phyloP scores from a whole-genome alignment of 805 yeast genomes.

The Teunomyces panamensis region DNA sequence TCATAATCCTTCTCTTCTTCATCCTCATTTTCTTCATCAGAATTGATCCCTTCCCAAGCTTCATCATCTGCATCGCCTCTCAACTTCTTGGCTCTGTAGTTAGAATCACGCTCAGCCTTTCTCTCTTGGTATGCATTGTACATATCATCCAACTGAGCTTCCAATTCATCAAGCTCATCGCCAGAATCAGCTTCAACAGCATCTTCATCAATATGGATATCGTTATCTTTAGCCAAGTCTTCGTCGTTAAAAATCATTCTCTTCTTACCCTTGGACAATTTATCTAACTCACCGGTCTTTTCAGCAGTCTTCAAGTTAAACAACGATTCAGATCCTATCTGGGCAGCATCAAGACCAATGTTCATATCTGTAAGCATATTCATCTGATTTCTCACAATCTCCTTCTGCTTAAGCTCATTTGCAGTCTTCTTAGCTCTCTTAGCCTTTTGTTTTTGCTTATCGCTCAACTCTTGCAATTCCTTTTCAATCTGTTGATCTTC shows the following conservation, averaged over 20 bases:
- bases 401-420: constrained; percentile 84
- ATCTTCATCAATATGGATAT: constrained; percentile 49
- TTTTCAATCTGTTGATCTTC: constrained; percentile 90
- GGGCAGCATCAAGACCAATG: constrained; percentile 90
- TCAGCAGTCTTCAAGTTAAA: constrained; percentile 85
- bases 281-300: constrained; percentile 76
- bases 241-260: constrained; percentile 56
- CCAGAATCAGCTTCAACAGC: constrained; percentile 32
- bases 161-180: constrained; percentile 66
- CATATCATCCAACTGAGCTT: constrained; percentile 80
- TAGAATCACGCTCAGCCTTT: constrained; percentile 67
- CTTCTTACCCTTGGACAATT: constrained; percentile 74
- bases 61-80: constrained; percentile 77
- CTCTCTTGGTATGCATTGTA: constrained; percentile 66
- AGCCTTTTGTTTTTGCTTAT: constrained; percentile 61
- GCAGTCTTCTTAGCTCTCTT: constrained; percentile 81
- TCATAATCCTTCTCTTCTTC: constrained; percentile 45
- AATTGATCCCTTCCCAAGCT: constrained; percentile 70
- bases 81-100: constrained; percentile 62
- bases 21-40: constrained; percentile 40
- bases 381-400: constrained; percentile 89
- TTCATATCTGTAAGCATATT: constrained; percentile 91
- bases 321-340: constrained; percentile 70
- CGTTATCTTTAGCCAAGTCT: constrained; percentile 53
- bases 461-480: constrained; percentile 73